These are phyloP conservation scores for Botrytis squamosa DNA, from an alignment of 2,329 filamentous ascomycete genomes.

Conservation along the genomic window DNA sequence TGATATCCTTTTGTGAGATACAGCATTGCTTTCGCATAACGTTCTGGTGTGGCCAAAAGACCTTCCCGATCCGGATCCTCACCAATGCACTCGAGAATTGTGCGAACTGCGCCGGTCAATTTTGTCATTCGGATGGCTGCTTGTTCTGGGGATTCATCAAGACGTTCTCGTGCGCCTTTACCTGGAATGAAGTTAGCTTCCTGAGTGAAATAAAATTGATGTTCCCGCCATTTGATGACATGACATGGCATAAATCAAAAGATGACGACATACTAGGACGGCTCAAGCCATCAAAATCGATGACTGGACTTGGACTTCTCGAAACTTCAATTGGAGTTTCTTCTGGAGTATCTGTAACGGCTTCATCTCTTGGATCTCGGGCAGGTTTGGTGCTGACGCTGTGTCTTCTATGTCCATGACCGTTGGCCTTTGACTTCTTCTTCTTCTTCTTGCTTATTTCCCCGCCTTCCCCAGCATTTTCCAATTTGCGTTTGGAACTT, in stretches of 20 bases:
- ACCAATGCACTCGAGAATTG: conserved; percentile 66
- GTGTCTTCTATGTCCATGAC: conserved; percentile 46
- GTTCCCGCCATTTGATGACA: neutral
- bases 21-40: conserved; percentile 93
- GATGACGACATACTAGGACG: conserved; percentile 49
- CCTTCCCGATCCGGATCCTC: conserved; percentile 67
- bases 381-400: conserved; percentile 61
- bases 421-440: conserved; percentile 30
- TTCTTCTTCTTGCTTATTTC: conserved; percentile 30
- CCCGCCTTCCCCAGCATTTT: conserved; percentile 5
- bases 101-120: conserved; percentile 62
- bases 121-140: conserved; percentile 53
- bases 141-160: conserved; percentile 55
- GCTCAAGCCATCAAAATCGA: conserved; percentile 62
- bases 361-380: conserved; percentile 58
- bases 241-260: neutral
- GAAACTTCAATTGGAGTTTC: conserved; percentile 33
- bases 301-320: conserved; percentile 55
- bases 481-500: conserved; percentile 15
- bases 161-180: conserved; percentile 61
- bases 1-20: conserved; percentile 97
- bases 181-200: conserved; percentile 42
- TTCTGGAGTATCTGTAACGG: conserved; percentile 31
- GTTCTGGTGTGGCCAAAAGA: conserved; percentile 67
- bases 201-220: neutral